These are phyloP conservation scores for Bauhinia variegata DNA, from an alignment of 306 rosid genomes.

Conservation along the genomic window DNA sequence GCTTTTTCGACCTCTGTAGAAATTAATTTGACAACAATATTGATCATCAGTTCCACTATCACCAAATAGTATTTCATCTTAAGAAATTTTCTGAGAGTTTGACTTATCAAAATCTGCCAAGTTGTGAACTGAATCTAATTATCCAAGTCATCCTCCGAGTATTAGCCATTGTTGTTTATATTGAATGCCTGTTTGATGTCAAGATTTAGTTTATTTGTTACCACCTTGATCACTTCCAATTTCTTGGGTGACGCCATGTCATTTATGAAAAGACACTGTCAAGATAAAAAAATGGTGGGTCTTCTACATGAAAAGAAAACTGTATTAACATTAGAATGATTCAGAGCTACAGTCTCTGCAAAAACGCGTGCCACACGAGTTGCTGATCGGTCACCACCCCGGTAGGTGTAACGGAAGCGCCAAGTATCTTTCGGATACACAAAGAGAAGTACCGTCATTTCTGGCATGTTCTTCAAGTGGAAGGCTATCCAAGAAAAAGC, in stretches of 20 bases:
- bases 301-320: constrained; percentile 76
- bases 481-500: constrained; percentile 67
- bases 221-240: constrained; percentile 62
- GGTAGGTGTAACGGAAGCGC: constrained; percentile 63
- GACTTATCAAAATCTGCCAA: no score
- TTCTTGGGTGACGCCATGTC: constrained; percentile 54
- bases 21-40: no score
- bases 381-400: constrained; percentile 58
- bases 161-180: background rate
- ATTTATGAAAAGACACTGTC: constrained; percentile 44
- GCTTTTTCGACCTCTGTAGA: no score
- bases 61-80: no score
- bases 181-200: constrained; percentile 61
- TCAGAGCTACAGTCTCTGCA: constrained; percentile 57
- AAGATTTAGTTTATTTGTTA: constrained; percentile 62
- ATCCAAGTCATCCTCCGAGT: no score
- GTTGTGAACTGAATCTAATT: no score
- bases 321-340: constrained; percentile 71
- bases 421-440: constrained; percentile 73
- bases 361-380: constrained; percentile 85
- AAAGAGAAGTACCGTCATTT: constrained; percentile 48
- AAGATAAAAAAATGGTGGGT: constrained; percentile 67
- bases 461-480: constrained; percentile 27
- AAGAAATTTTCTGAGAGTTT: no score
- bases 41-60: no score